Conservation (phyloP, 2,329 filamentous ascomycete genomes). For the Claviceps spartinae region DNA sequence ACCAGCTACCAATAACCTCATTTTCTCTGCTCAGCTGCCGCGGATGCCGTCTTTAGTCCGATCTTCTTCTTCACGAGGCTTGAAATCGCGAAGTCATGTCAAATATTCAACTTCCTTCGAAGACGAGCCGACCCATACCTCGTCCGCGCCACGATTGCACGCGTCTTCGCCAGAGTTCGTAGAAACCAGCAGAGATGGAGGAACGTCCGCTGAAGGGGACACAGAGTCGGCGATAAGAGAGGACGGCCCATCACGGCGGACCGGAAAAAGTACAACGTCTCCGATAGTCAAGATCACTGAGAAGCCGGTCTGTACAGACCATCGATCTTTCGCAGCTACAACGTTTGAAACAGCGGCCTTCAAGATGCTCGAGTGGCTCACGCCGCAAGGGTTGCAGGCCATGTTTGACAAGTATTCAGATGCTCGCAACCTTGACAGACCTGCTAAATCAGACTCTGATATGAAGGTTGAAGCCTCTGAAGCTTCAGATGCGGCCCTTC, state of each 20-base stretch:
- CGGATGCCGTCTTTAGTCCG: conserved; percentile 3
- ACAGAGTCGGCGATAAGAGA: neutral
- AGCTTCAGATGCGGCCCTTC: neutral
- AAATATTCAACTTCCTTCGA: neutral
- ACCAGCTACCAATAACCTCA: conserved; percentile 32
- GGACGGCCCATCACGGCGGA: neutral
- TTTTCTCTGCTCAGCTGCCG: conserved; percentile 25
- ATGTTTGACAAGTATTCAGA: conserved; percentile 27
- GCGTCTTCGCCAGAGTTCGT: neutral
- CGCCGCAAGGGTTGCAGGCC: conserved; percentile 39
- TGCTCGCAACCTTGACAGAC: conserved; percentile 4
- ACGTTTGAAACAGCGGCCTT: conserved; percentile 52
- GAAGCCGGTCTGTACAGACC: conserved; percentile 36
- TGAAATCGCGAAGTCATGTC: neutral
- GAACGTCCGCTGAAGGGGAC: neutral
- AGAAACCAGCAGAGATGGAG: neutral
- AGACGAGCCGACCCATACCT: neutral
- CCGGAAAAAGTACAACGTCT: neutral
- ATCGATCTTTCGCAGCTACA: conserved; percentile 48
- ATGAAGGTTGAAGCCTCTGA: neutral
- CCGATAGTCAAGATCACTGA: conserved; percentile 29
- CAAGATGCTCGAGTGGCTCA: conserved; percentile 60
- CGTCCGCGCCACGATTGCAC: neutral
- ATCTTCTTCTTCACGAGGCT: neutral
- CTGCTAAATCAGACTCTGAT: conserved; percentile 2